Evolutionary conservation across 345 rosid genomes (phyloP), one percentile per base, ranked within the genome.

Genomic region (Lepidium sativum): DNA sequence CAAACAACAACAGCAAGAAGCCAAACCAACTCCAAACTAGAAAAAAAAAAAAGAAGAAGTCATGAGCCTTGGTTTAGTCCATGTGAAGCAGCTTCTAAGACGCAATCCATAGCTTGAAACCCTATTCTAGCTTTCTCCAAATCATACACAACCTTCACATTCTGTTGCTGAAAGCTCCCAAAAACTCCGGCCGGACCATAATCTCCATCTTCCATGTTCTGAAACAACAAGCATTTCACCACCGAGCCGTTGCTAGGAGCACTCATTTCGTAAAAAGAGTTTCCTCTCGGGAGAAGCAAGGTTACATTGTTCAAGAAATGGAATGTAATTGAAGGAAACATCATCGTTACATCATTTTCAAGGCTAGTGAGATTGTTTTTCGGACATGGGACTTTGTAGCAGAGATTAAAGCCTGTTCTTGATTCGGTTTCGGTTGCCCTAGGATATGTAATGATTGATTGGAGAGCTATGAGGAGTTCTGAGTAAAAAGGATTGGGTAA

Each of bases 121-220:
- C 98, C 95, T 48, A 91, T 72, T 67, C 95, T 88, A 44, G 78
- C 86, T 12, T 81, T 81, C 79, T 76, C 83, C 82, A 91, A 73
- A 72, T 91, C 95, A 78, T 91, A 88, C 9, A 86, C 84, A 25
- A 91, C 87, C 59, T 83, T 66, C 65, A 88, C 75, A 68, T 91
- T 81, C 47, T 88, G 96, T 49, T 91, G 98, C 15, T 91, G 98
- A 77, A 86, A 91, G 72, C 86, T 88, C 73, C 95, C 95, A 6
- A 85, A 83, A 10, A 88, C 85, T 3, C 84, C 95, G 2, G 88
- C 90, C 0, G 95, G 95, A 53, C 98, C 98, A 35, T 79, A 73
- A 10, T 82, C 80, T 3, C 76, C 86, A 51, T 81, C 92, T 47
- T 83, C 82, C 96, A 86, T 86, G 76, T 81, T 76, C 53, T 81